These are phyloP conservation scores for Pseudogymnoascus sp. DNA, from an alignment of 2,329 filamentous ascomycete genomes.

Conservation along the genomic window DNA sequence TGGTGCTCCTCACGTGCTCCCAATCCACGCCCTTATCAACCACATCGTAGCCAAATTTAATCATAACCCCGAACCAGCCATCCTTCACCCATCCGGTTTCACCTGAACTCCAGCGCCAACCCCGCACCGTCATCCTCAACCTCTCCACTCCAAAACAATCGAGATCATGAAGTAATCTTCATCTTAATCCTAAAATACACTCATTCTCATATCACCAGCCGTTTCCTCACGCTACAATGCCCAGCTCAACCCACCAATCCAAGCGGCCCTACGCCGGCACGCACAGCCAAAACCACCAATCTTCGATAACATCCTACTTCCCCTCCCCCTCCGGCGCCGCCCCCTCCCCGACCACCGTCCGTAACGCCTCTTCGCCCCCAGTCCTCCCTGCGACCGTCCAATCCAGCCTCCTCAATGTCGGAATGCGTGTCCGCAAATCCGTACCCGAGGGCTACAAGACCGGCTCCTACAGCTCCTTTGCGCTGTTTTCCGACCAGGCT, in stretches of 20 bases:
- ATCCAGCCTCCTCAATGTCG: constrained; percentile 77
- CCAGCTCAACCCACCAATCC: constrained; percentile 22
- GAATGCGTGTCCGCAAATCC: constrained; percentile 89
- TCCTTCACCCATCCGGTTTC: not conserved
- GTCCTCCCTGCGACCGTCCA: constrained; percentile 58
- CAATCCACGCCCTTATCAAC: not conserved
- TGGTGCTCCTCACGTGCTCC: not conserved
- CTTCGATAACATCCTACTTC: constrained; percentile 54
- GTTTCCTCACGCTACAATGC: constrained; percentile 15
- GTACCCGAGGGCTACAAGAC: constrained; percentile 94
- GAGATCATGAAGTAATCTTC: not conserved
- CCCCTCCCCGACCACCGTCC: constrained; percentile 32
- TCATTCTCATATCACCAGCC: not conserved
- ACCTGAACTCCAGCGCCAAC: constrained; percentile 1
- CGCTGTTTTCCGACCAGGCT: constrained; percentile 38
- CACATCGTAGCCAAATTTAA: not conserved
- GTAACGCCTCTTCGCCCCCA: constrained; percentile 38
- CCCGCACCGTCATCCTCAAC: constrained; percentile 3
- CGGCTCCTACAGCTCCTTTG: constrained; percentile 42
- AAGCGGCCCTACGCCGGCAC: constrained; percentile 57
- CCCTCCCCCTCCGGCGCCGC: constrained; percentile 17
- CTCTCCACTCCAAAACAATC: not conserved
- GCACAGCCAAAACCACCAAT: constrained; percentile 43
- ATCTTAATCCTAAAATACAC: not conserved
- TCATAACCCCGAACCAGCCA: not conserved